phyloP scores from a whole-genome alignment of 768 basidiomycete genomes.

The Russula sp. region DNA sequence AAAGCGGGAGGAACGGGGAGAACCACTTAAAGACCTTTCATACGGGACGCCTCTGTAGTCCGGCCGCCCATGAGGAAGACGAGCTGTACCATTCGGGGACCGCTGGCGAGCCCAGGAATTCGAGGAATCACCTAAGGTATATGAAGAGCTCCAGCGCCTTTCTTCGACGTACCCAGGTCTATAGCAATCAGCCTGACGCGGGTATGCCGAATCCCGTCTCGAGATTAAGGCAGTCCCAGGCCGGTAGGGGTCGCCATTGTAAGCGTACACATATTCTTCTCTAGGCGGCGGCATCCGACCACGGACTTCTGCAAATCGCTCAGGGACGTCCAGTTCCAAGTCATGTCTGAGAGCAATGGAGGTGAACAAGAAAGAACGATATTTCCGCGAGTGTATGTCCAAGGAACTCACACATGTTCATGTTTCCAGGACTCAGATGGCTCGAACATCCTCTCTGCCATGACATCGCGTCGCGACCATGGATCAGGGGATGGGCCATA shows the following conservation, averaged over 20 bases:
- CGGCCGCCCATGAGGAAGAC: slow-evolving; percentile 16
- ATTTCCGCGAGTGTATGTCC: background rate
- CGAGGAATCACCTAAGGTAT: slow-evolving; percentile 30
- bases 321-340: slow-evolving; percentile 12
- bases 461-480: slow-evolving; percentile 32
- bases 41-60: slow-evolving; percentile 19
- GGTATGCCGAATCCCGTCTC: slow-evolving; percentile 36
- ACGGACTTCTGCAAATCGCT: slow-evolving; percentile 18
- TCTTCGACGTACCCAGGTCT: slow-evolving; percentile 40
- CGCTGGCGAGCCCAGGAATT: slow-evolving; percentile 12
- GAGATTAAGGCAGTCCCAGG: slow-evolving; percentile 31
- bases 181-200: slow-evolving; percentile 42
- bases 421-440: slow-evolving; percentile 58
- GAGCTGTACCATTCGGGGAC: slow-evolving; percentile 12
- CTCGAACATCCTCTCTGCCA: slow-evolving; percentile 58
- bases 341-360: slow-evolving; percentile 10
- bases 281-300: slow-evolving; percentile 19
- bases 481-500: slow-evolving; percentile 27
- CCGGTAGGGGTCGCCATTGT: slow-evolving; percentile 50
- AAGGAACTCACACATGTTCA: slow-evolving; percentile 14
- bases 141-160: slow-evolving; percentile 30
- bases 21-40: slow-evolving; percentile 17
- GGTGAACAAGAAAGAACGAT: slow-evolving; percentile 11
- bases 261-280: slow-evolving; percentile 33
- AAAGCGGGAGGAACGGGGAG: slow-evolving; percentile 18